Evolutionary conservation across 2,329 filamentous ascomycete genomes (phyloP), one percentile per base, ranked within the genome.

Genomic region (Fusarium torulosum): DNA sequence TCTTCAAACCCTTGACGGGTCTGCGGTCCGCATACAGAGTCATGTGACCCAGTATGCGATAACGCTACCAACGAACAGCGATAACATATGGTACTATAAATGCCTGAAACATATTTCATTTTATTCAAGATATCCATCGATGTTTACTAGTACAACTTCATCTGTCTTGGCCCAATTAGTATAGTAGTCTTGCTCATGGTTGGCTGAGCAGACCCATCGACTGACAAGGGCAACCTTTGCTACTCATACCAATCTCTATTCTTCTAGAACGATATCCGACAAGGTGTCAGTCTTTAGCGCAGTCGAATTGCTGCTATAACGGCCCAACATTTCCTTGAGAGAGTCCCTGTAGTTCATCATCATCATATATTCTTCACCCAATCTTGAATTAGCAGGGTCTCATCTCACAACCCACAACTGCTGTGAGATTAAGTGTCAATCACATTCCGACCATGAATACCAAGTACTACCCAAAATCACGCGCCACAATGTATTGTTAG

Each of bases 381-480:
- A 45, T 58, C 35, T 27, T 38, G n/a, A 45, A 29, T 37, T 51
- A 42, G 33, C 21, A 64, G n/a, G 21, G 52, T 63, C 52, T 64
- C 59, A 59, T 47, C 38, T 47, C 13, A n/a, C 35, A 37, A n/a
- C 35, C 17, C 35, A n/a, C 60, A 41, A 52, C 45, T 58, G 45
- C 35, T 59, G 59, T 63, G 37, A 27, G 31, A 63, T 59, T 23
- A 51, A 52, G 46, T 59, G 59, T 47, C 40, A 46, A 52, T 69
- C 57, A 69, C 66, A 69, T 69, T 69, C 66, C 66, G 35, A 43
- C 21, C 19, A 27, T 35, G n/a, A 63, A 47, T 33, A 33, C 52
- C 41, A 62, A 40, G 51, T 56, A 43, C 44, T 40, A 56, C 56
- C 37, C 21, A 37, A 50, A 59, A 49, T 41, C 38, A 57, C 47